Conservation (phyloP, 2,329 filamentous ascomycete species). For the Aotearoamyces nothofagi region DNA sequence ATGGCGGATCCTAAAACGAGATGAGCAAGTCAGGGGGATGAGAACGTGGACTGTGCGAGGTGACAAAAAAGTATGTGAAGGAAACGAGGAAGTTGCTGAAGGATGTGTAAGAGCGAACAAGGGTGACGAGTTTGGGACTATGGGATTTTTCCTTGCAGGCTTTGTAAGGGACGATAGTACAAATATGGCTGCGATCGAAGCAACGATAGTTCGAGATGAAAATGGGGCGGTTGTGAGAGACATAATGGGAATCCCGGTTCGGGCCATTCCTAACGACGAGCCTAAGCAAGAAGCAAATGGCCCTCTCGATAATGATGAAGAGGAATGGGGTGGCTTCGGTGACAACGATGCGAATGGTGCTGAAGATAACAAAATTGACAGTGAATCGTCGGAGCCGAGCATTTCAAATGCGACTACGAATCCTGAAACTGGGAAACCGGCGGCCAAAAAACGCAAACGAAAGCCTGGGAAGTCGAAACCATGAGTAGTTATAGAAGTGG, state of each 20-base stretch:
- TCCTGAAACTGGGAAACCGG: too few species aligned
- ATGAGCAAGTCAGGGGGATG: constrained; percentile 64
- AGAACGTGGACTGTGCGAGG: constrained; percentile 58
- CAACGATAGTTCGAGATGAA: neutral
- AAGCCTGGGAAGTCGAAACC: too few species aligned
- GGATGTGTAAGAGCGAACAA: constrained; percentile 73
- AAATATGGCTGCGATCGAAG: neutral
- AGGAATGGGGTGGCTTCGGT: constrained; percentile 1
- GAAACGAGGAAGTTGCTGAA: constrained; percentile 42
- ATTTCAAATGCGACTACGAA: too few species aligned
- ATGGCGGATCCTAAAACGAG: constrained; percentile 62
- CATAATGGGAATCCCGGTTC: neutral
- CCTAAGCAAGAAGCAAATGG: too few species aligned
- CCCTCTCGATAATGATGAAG: neutral
- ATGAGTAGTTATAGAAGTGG: too few species aligned
- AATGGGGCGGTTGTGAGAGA: neutral
- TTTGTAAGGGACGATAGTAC: constrained; percentile 41
- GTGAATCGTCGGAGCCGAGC: too few species aligned
- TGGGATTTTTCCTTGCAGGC: constrained; percentile 90
- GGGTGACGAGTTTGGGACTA: constrained; percentile 67
- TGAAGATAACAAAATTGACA: too few species aligned
- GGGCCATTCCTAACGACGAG: too few species aligned
- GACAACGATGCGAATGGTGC: too few species aligned
- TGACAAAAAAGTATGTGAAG: constrained; percentile 27
- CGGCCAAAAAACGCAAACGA: too few species aligned